phyloP scores from a whole-genome alignment of 768 basidiomycete species.

The Leccinum uliginosum region DNA sequence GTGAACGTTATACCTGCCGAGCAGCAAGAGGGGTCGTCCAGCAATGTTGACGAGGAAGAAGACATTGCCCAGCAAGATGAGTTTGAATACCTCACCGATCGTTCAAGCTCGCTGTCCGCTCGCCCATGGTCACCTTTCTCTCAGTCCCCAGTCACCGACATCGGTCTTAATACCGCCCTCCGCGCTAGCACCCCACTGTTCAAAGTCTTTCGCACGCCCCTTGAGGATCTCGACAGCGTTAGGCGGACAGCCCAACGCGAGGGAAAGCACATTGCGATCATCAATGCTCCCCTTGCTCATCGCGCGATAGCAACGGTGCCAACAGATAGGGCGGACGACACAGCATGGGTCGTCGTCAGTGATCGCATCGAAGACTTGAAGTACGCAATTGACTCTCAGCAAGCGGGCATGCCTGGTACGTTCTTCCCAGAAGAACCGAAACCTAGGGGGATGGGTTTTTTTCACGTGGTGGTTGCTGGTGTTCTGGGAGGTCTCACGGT shows the following conservation, averaged over 20 bases:
- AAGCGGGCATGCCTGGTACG: constrained; percentile 29
- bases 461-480: constrained; percentile 33
- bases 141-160: constrained; percentile 21
- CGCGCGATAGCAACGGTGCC: constrained; percentile 18
- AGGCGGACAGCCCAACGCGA: constrained; percentile 26
- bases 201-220: constrained; percentile 31
- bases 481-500: constrained; percentile 29
- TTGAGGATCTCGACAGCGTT: constrained; percentile 23
- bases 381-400: constrained; percentile 31
- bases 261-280: constrained; percentile 30
- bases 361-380: constrained; percentile 30
- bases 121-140: constrained; percentile 26
- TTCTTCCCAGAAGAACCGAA: constrained; percentile 20
- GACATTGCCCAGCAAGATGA: constrained; percentile 4
- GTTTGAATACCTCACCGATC: constrained; percentile 11
- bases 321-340: constrained; percentile 13
- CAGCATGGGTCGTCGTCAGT: constrained; percentile 31
- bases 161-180: constrained; percentile 23
- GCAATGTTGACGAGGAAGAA: constrained; percentile 7
- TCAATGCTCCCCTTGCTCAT: constrained; percentile 26
- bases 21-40: constrained; percentile 12
- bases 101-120: constrained; percentile 21
- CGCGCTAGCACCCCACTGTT: constrained; percentile 31
- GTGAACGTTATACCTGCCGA: constrained; percentile 7
- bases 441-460: constrained; percentile 21